Base-by-base conservation (phyloP, 805 yeast species). In the Jamesozyma piceae region DNA sequence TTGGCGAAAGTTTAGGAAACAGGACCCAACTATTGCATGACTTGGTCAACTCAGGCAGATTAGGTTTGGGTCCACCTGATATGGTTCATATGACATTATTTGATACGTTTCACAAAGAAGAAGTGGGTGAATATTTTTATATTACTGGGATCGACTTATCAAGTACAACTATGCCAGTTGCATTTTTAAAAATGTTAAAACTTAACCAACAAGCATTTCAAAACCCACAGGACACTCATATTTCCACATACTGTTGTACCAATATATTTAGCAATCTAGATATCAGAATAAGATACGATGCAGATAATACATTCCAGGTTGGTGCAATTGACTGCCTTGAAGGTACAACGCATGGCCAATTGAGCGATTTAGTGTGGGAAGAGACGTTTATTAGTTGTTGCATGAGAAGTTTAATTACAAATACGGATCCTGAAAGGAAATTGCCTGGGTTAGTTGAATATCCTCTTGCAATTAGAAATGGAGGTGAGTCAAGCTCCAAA, bases 191-290 rank as follows among this genome's bases (percentile, higher is more conserved):
- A 17, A 66, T 73, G 22, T 41, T 66, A 31, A 59, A 54, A 32
- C 38, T 60, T 33, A 55, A 50, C 26, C 54, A 54, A 5, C 32
- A 49, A 10, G 26, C 2, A 24, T 35, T 42, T 3, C 33, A 30
- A 36, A 44, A 24, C 3, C 31, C 38, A 28, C 43, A 29, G 15
- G 57, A 55, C 20, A 57, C 55, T 32, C 55, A 53, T 29, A 55
- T 59, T 19, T 58, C 63, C 19, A 78, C 86, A 0, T 78, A 71
- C 49, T 81, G 87, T 59, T 63, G 79, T 14, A 86, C 78, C 65
- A 89, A 92, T 60, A 71, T 81, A 17, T 85, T 92, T 54, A 67
- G 78, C 31, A 73, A 72, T 43, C 73, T 81, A 4, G 98, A 90
- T 59, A 65, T 89, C 32, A 69, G 96, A 18, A 77, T 87, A 51